A percentile compares a stretch with the other conserved stretches of the same genome.
Evolutionary conservation across 345 rosid genomes (phyloP).

Genomic region (Turnera subulata): DNA sequence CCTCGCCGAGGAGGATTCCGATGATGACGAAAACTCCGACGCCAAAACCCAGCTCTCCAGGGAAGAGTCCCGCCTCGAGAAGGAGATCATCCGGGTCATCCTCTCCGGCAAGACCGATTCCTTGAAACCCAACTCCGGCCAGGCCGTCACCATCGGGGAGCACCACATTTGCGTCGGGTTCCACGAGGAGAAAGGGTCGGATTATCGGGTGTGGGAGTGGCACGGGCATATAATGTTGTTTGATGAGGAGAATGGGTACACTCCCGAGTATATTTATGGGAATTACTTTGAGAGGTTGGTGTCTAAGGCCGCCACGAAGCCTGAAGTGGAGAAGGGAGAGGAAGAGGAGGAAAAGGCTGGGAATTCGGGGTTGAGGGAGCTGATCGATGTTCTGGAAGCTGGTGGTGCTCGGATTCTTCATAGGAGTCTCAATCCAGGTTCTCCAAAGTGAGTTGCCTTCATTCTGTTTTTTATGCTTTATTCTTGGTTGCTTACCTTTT

Average conservation of each 20-base stretch:
- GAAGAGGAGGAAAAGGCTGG: constrained; percentile 43
- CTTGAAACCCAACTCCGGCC: constrained; percentile 91
- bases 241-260: constrained; percentile 79
- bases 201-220: constrained; percentile 99
- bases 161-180: constrained; percentile 89
- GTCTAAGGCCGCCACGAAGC: constrained; percentile 29
- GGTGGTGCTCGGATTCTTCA: constrained; percentile 72
- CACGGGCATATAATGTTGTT: constrained; percentile 94
- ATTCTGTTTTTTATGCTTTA: not conserved
- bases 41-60: constrained; percentile 45
- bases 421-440: constrained; percentile 59
- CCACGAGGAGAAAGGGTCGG: constrained; percentile 75
- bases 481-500: not conserved
- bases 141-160: constrained; percentile 81
- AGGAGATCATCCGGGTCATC: constrained; percentile 66
- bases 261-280: constrained; percentile 93
- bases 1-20: constrained; percentile 41
- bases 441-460: constrained; percentile 42
- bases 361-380: constrained; percentile 75
- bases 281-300: constrained; percentile 92
- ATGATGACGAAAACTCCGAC: constrained; percentile 29
- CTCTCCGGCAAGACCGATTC: constrained; percentile 63
- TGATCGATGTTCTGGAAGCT: constrained; percentile 65
- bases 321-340: constrained; percentile 36
- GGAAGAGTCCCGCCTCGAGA: constrained; percentile 85